A percentile compares a stretch with the other conserved stretches of the same genome.
phyloP scores from a whole-genome alignment of 139 green algal genomes.

The Asterochloris erici region DNA sequence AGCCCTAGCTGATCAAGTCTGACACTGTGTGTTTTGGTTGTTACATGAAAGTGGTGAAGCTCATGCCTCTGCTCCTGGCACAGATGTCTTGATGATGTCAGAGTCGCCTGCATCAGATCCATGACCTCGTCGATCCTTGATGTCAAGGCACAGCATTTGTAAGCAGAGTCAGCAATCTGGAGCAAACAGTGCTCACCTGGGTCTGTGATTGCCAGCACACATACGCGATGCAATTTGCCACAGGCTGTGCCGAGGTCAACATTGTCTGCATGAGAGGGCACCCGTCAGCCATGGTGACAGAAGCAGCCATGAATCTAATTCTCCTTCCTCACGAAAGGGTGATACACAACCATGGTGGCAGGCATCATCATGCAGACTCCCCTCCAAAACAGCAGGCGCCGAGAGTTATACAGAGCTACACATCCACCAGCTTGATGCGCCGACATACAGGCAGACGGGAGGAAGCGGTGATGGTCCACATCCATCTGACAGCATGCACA shows the following conservation, averaged over 20 bases:
- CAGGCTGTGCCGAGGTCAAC: constrained; percentile 98
- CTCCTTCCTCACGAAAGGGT: not conserved
- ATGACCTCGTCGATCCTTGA: not conserved
- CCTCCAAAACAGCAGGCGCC: too few relatives aligned
- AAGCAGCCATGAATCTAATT: too few relatives aligned
- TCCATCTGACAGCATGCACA: too few relatives aligned
- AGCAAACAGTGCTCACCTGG: constrained; percentile 53
- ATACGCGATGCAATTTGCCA: constrained; percentile 94
- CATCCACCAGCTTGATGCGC: too few relatives aligned
- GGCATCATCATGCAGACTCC: not conserved
- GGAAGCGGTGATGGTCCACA: too few relatives aligned
- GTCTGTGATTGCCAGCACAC: constrained; percentile 94
- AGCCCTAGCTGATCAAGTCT: too few relatives aligned
- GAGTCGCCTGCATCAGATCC: constrained; percentile 56
- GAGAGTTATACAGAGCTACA: too few relatives aligned
- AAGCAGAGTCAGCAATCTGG: not conserved
- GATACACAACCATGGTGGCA: not conserved
- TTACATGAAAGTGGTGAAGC: too few relatives aligned
- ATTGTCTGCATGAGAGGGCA: constrained; percentile 73
- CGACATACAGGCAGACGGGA: too few relatives aligned
- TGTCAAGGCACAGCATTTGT: not conserved
- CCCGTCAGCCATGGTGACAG: too few relatives aligned
- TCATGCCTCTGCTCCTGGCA: not conserved
- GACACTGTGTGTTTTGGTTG: too few relatives aligned
- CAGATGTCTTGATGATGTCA: constrained; percentile 84